phyloP scores from a whole-genome alignment of 2,329 filamentous ascomycete genomes.

The Phialocephala subalpina region DNA sequence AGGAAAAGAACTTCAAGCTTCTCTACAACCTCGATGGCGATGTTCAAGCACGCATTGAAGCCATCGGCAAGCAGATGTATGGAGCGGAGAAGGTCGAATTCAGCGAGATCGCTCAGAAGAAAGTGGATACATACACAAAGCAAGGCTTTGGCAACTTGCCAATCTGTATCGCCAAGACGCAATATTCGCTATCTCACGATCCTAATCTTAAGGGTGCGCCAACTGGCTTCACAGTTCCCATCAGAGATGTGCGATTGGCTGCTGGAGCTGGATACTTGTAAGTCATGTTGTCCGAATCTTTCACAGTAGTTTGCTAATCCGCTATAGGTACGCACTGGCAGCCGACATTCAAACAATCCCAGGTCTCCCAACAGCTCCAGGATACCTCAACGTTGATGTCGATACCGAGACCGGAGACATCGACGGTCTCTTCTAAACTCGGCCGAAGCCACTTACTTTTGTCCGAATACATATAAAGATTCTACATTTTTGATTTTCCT shows the following conservation, averaged over 20 bases:
- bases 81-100: constrained; percentile 90
- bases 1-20: constrained; percentile 87
- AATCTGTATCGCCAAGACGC: constrained; percentile 97
- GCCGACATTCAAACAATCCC: constrained; percentile 99
- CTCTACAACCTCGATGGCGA: constrained; percentile 82
- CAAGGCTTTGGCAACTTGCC: constrained; percentile 94
- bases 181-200: constrained; percentile 96
- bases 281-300: constrained; percentile 47
- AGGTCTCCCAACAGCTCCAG: constrained; percentile 91
- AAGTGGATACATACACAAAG: constrained; percentile 92
- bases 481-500: constrained; percentile 15
- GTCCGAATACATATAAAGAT: constrained; percentile 13
- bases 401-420: constrained; percentile 86
- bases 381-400: constrained; percentile 92
- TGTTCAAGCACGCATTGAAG: constrained; percentile 89
- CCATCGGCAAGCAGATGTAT: constrained; percentile 93
- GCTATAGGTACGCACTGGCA: constrained; percentile 80
- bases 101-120: constrained; percentile 92
- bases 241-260: constrained; percentile 92
- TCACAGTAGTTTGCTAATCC: constrained; percentile 44
- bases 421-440: constrained; percentile 81
- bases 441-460: constrained; percentile 2
- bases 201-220: constrained; percentile 94
- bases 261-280: constrained; percentile 92
- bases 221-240: constrained; percentile 92